These are phyloP conservation scores for Amphicarpaea edgeworthii DNA, from an alignment of 306 rosid species.

Conservation along the genomic window DNA sequence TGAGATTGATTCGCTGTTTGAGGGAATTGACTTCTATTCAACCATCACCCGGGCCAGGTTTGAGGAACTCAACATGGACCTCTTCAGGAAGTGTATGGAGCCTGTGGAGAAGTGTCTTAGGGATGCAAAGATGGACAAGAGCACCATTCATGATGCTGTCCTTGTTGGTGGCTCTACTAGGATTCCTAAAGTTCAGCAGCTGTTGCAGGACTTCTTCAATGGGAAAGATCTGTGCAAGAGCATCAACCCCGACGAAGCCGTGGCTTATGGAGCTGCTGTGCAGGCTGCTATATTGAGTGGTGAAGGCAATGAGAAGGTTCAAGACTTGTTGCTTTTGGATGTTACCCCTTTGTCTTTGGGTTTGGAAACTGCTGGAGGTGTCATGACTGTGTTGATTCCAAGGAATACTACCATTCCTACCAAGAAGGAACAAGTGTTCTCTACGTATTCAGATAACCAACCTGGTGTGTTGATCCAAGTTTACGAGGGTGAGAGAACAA, in stretches of 20 bases:
- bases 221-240: constrained; percentile 80
- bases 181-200: constrained; percentile 79
- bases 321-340: constrained; percentile 75
- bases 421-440: constrained; percentile 78
- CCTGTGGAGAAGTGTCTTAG: constrained; percentile 82
- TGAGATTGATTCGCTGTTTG: constrained; percentile 75
- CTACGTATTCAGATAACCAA: constrained; percentile 77
- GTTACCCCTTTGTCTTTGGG: constrained; percentile 75
- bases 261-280: constrained; percentile 82
- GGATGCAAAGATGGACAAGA: constrained; percentile 87
- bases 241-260: constrained; percentile 79
- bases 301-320: constrained; percentile 82
- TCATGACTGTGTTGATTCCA: constrained; percentile 78
- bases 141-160: constrained; percentile 70
- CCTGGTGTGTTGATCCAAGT: constrained; percentile 84
- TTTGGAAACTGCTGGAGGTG: constrained; percentile 82
- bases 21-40: constrained; percentile 77
- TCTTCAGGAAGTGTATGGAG: constrained; percentile 79
- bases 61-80: constrained; percentile 84
- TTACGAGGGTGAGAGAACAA: constrained; percentile 75
- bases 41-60: constrained; percentile 79
- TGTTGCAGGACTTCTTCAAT: constrained; percentile 83
- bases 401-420: constrained; percentile 80
- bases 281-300: constrained; percentile 84
- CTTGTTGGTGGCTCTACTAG: constrained; percentile 90